These are phyloP conservation scores for Nicotiana benthamiana DNA, from an alignment of 257 asterid species.

Conservation along the genomic window DNA sequence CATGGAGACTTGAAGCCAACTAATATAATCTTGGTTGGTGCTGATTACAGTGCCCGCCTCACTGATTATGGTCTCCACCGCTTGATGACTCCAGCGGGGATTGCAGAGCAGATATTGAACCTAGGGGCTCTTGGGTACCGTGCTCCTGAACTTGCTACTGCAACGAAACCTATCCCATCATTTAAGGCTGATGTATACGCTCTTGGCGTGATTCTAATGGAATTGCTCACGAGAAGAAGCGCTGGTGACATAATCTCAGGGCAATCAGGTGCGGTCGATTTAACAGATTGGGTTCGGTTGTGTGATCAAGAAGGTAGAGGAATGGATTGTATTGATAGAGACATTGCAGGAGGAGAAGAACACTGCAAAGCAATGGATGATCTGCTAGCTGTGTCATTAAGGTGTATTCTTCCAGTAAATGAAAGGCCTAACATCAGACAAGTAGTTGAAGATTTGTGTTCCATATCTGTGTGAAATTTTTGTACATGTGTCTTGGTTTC, in stretches of 20 bases:
- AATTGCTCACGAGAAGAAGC: slow-evolving; percentile 81
- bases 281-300: slow-evolving; percentile 87
- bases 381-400: slow-evolving; percentile 63
- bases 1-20: slow-evolving; percentile 97
- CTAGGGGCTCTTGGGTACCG: slow-evolving; percentile 92
- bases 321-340: slow-evolving; percentile 88
- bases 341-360: slow-evolving; percentile 75
- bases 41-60: slow-evolving; percentile 44
- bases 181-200: slow-evolving; percentile 89
- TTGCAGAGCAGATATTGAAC: slow-evolving; percentile 81
- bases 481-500: slow-evolving; percentile 52
- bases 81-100: slow-evolving; percentile 82
- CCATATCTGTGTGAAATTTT: slow-evolving; percentile 58
- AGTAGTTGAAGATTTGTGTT: slow-evolving; percentile 57
- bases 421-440: slow-evolving; percentile 90
- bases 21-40: slow-evolving; percentile 60
- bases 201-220: slow-evolving; percentile 93
- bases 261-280: slow-evolving; percentile 90
- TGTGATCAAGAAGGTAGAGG: slow-evolving; percentile 85
- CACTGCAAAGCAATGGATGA: slow-evolving; percentile 73
- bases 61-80: slow-evolving; percentile 94
- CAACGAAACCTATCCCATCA: slow-evolving; percentile 63
- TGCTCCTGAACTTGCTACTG: slow-evolving; percentile 77
- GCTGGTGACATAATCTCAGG: slow-evolving; percentile 98
- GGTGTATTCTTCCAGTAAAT: slow-evolving; percentile 84